Evolutionary conservation across 257 asterid genomes (phyloP), one percentile per base, ranked within the genome.

Genomic region (Rhazya stricta): DNA sequence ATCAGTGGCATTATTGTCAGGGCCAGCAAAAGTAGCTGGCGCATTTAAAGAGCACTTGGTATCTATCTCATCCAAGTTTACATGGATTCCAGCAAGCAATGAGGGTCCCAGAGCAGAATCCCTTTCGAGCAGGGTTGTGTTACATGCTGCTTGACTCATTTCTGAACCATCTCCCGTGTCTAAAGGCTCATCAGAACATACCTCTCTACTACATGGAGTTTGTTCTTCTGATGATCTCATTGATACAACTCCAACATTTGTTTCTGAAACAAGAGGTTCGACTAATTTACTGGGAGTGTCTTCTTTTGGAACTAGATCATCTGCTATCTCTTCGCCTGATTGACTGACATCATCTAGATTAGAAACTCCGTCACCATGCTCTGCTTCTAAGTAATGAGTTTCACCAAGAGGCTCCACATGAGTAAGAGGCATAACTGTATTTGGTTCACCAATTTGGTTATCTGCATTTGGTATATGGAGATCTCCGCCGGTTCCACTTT

Each of bases 101-200:
- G 53, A 48, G n/a, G 76, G 43, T 41, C 50, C 80, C 10, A 78
- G 81, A 74, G 84, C 48, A 69, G 79, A 48, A 77, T 74, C 81
- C 29, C 19, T 80, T 72, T 69, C 96, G 75, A 70, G 32, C 73
- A 79, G 46, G 70, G 75, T 82, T 30, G 74, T 67, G 72, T 69
- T 23, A 45, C 60, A 61, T 54, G 63, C 66, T 75, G 43, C 67
- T 79, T 79, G 83, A 62, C 71, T 81, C 66, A 50, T 58, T 62
- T 79, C 81, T 41, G 76, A 81, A 80, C 25, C 75, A 77, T 79
- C 60, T 77, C 46, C 63, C 27, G 70, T 37, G 71, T 83, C 71
- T 65, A 34, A 67, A 67, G 68, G 77, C 65, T 76, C 82, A 72
- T 73, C 86, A 79, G 81, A 79, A 77, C 70, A 74, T 76, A 77